Conservation (phyloP, 1,284 basidiomycete genomes). For the Boletus semigastroideus region DNA sequence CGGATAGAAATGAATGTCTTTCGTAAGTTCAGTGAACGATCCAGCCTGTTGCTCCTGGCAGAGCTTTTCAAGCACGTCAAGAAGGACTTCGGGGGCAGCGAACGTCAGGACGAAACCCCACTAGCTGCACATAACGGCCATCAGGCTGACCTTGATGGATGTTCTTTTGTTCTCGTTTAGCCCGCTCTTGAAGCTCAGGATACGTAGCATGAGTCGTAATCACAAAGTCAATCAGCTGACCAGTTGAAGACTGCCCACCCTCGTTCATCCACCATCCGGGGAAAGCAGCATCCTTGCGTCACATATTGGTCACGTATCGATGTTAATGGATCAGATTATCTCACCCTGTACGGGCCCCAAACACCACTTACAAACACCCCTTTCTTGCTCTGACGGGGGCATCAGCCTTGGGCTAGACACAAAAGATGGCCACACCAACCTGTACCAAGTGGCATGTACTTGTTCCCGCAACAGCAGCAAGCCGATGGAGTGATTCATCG, state of each 20-base stretch:
- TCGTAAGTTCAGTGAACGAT: constrained; percentile 81
- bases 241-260: constrained; percentile 97
- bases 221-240: constrained; percentile 96
- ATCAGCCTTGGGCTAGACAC: constrained; percentile 1
- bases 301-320: not conserved
- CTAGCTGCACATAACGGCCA: not conserved
- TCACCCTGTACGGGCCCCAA: constrained; percentile 93
- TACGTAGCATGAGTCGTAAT: constrained; percentile 91
- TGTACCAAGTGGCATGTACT: constrained; percentile 95
- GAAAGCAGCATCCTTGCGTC: constrained; percentile 74
- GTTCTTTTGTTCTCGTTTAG: constrained; percentile 52
- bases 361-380: constrained; percentile 90
- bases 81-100: constrained; percentile 56
- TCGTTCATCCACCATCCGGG: constrained; percentile 99
- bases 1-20: constrained; percentile 91
- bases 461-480: constrained; percentile 94
- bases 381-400: constrained; percentile 58
- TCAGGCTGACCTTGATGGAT: constrained; percentile 52
- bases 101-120: not conserved
- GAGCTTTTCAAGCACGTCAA: constrained; percentile 73
- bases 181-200: constrained; percentile 60
- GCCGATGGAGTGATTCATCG: constrained; percentile 75
- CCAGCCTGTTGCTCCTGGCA: constrained; percentile 54
- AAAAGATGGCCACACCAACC: constrained; percentile 38
- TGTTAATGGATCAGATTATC: not conserved